These are phyloP conservation scores for Cryptomeria japonica DNA, from an alignment of 75 land plant species.

Conservation along the genomic window DNA sequence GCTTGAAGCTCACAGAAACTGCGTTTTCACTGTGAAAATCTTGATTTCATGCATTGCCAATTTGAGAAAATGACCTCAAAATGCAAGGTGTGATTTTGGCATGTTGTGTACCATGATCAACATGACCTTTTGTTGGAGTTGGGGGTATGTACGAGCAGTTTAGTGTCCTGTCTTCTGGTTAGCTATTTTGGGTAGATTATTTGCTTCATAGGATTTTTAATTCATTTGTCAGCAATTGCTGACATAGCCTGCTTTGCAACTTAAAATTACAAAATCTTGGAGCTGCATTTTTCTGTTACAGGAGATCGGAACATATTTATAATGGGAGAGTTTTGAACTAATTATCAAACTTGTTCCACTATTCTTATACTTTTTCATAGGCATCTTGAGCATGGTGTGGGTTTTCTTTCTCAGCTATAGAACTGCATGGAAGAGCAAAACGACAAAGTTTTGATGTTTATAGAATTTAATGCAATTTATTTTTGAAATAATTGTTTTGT, in stretches of 20 bases:
- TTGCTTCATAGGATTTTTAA: not conserved
- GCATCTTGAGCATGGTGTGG: not conserved
- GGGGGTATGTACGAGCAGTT: not conserved
- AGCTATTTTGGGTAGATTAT: not conserved
- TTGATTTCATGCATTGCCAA: not conserved
- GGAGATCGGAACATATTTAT: not conserved
- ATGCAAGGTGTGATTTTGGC: not conserved
- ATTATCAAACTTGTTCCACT: not conserved
- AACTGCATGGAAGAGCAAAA: not conserved
- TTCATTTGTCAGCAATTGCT: not conserved
- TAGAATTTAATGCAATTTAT: conserved; percentile 1
- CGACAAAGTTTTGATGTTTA: not conserved
- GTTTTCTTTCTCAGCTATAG: not conserved
- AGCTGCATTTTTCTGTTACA: not conserved
- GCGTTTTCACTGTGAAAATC: not conserved
- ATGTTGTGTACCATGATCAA: not conserved
- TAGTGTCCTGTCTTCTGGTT: not conserved
- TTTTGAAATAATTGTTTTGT: not conserved
- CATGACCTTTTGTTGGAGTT: not conserved
- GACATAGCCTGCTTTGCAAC: not conserved
- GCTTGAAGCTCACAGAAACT: not conserved
- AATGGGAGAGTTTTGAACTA: not conserved
- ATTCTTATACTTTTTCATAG: not conserved
- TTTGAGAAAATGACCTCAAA: not conserved
- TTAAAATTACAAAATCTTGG: not conserved